Evolutionary conservation across 2,329 filamentous ascomycete genomes (phyloP).

Genomic region (Xylariaceae sp.): DNA sequence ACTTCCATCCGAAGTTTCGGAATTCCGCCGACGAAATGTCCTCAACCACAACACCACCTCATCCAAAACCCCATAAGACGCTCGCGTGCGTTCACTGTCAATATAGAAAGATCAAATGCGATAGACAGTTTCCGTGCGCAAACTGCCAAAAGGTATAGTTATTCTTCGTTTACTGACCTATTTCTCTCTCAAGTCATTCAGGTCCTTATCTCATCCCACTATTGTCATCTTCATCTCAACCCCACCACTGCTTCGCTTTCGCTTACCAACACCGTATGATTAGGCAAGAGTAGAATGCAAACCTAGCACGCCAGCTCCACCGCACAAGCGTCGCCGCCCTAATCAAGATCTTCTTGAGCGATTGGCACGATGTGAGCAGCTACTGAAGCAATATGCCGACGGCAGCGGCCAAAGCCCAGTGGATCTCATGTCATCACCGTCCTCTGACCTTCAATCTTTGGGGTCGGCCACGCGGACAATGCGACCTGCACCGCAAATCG

Average conservation of each 20-base stretch:
- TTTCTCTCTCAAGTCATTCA: not conserved
- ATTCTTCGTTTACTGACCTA: not conserved
- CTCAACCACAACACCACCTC: slow-evolving; percentile 7
- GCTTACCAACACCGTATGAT: slow-evolving; percentile 3
- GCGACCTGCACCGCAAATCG: not conserved
- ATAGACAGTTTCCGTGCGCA: slow-evolving; percentile 54
- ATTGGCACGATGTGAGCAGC: slow-evolving; percentile 18
- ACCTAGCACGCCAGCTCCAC: slow-evolving; percentile 14
- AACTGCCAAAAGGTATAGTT: slow-evolving; percentile 43
- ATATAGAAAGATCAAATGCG: slow-evolving; percentile 61
- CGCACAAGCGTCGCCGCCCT: slow-evolving; percentile 18
- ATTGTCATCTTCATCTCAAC: not conserved
- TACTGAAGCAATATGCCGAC: slow-evolving; percentile 18
- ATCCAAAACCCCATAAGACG: slow-evolving; percentile 27
- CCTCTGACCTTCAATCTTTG: not conserved
- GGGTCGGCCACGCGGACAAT: not conserved
- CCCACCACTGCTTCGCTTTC: not conserved
- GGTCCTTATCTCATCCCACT: not conserved
- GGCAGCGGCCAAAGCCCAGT: slow-evolving; percentile 8
- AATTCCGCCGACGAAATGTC: slow-evolving; percentile 10
- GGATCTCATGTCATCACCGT: not conserved
- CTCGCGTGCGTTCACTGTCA: slow-evolving; percentile 58
- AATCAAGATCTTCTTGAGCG: slow-evolving; percentile 21
- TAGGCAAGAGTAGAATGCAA: slow-evolving; percentile 20
- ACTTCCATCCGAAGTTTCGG: not conserved